These are phyloP conservation scores for Hypoxylon sp. DNA, from an alignment of 2,329 filamentous ascomycete genomes.

Conservation along the genomic window DNA sequence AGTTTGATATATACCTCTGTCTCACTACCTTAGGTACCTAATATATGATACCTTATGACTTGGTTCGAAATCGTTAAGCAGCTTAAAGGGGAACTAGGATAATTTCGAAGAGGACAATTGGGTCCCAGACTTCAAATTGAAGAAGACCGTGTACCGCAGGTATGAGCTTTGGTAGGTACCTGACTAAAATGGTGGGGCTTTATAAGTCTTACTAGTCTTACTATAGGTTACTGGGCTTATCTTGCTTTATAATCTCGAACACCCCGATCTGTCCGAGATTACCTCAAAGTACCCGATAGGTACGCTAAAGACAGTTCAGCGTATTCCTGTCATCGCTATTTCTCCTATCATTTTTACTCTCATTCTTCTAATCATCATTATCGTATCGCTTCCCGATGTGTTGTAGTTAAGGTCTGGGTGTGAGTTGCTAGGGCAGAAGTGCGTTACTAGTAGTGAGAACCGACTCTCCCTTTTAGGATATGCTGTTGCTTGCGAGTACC, in stretches of 20 bases:
- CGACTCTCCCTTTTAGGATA: neutral
- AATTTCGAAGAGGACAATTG: neutral
- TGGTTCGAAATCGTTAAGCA: too few relatives aligned
- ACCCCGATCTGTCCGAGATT: constrained; percentile 22
- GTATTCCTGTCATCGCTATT: neutral
- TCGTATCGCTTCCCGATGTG: neutral
- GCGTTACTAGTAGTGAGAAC: constrained; percentile 6
- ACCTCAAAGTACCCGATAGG: constrained; percentile 27
- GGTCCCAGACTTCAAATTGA: neutral
- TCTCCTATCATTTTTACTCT: neutral
- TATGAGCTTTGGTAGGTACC: neutral
- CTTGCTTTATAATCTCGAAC: constrained; percentile 18
- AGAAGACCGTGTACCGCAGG: too few relatives aligned
- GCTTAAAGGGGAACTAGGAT: neutral
- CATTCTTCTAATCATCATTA: constrained; percentile 11
- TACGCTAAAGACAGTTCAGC: constrained; percentile 2
- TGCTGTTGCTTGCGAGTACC: constrained; percentile 25
- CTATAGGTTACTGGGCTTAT: constrained; percentile 8
- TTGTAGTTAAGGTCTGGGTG: neutral
- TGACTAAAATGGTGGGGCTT: neutral
- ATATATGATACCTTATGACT: too few relatives aligned
- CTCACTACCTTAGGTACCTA: too few relatives aligned
- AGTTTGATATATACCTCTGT: too few relatives aligned
- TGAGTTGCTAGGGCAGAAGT: neutral
- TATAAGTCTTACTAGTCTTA: neutral